Evolutionary conservation across 176 grass and related monocot genomes (phyloP).

Genomic region (Paspalum notatum): DNA sequence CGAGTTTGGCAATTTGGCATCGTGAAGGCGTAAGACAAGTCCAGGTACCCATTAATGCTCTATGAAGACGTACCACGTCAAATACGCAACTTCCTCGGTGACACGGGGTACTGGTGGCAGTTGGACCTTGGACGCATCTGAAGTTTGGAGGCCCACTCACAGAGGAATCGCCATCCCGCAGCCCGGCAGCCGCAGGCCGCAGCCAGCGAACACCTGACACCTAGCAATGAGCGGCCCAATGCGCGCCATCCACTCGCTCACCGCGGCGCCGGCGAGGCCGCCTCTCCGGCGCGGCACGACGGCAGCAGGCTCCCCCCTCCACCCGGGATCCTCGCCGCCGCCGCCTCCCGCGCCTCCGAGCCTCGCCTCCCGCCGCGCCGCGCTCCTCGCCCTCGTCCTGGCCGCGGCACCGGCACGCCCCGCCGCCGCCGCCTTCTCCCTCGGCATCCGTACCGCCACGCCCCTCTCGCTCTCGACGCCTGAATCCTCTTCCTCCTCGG

Average conservation of each 20-base stretch:
- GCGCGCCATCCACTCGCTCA: slow-evolving; percentile 51
- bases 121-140: neutral
- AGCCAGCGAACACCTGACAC: neutral
- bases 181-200: too few relatives aligned
- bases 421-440: slow-evolving; percentile 59
- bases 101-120: neutral
- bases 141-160: slow-evolving; percentile 21
- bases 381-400: slow-evolving; percentile 47
- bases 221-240: slow-evolving; percentile 38
- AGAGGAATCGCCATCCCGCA: slow-evolving; percentile 16
- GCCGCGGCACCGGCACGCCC: slow-evolving; percentile 35
- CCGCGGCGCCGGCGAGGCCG: slow-evolving; percentile 27
- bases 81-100: neutral
- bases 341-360: neutral
- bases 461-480: neutral
- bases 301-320: neutral
- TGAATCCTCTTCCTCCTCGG: too few relatives aligned
- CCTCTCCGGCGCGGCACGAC: slow-evolving; percentile 7
- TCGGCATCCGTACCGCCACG: slow-evolving; percentile 63
- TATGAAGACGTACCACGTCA: fast-evolving
- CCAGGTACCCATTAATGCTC: neutral
- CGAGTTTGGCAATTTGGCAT: too few relatives aligned
- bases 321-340: neutral
- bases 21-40: too few relatives aligned
- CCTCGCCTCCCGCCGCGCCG: slow-evolving; percentile 42